Evolutionary conservation across 805 yeast species (phyloP), one percentile per base, ranked within the genome.

Genomic region (Metschnikowia picachoensis): DNA sequence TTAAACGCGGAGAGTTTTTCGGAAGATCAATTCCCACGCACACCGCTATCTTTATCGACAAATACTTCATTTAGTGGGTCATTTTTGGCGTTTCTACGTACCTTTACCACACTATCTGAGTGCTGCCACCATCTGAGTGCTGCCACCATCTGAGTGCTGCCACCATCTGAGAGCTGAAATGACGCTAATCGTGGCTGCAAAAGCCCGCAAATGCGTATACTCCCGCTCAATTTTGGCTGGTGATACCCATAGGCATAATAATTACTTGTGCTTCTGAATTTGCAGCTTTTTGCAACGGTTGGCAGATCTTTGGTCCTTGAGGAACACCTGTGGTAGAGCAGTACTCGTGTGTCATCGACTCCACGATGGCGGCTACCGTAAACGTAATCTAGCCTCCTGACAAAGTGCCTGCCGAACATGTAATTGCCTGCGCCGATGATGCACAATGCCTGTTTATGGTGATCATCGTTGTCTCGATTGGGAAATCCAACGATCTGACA

Each of bases 311-410:
- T n/a, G n/a, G n/a, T 44, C 72, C 53, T 5, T 57, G 44, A 5
- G 72, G 72, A 33, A 68, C 62, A 8, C 72, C 71, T 39, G 71
- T 55, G 39, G 67, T 70, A 13, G 73, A 70, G 48, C 66, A 68
- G 52, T 68, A 68, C 51, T 68, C 73, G 48, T 47, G 57, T 14
- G 73, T 67, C 73, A 70, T 70, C 2, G 71, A 66, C 50, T 68
- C 74, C n/a, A 68, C 74, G 34, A 74, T 74, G 27, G 71, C 74
- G 3, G 72, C 74, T 36, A 68, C 58, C 12, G 70, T 67, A 15
- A 61, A 57, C 28, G 51, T 53, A 34, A 62, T 58, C 35, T 66
- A 66, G 17, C 68, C 71, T 12, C 61, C 42, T 27, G 55, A 41
- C 27, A 68, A 59, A 9, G 67, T 55, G 32, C 60, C 57, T 8